These are phyloP conservation scores for Arachnomyces sp. DNA, from an alignment of 2,329 filamentous ascomycete genomes.

Conservation along the genomic window DNA sequence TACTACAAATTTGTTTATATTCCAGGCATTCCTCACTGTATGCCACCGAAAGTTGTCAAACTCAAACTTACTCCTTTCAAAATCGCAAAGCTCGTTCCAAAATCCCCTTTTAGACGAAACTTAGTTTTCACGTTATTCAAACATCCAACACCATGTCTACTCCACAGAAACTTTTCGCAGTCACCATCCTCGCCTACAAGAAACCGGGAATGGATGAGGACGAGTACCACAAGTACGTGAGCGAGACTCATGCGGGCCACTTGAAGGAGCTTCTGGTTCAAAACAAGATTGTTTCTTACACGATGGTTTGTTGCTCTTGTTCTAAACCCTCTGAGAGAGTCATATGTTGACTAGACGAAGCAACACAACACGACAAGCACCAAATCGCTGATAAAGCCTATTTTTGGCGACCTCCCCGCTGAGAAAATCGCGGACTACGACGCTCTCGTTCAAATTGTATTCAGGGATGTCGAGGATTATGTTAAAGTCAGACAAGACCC, in stretches of 20 bases:
- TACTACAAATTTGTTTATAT: too few species aligned
- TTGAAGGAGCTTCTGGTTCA: slow-evolving; percentile 20
- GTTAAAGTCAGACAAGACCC: slow-evolving; percentile 24
- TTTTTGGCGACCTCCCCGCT: slow-evolving; percentile 18
- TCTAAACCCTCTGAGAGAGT: not conserved
- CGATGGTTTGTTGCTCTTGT: slow-evolving; percentile 21
- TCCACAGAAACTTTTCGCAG: slow-evolving; percentile 4
- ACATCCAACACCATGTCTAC: too few species aligned
- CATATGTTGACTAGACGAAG: not conserved
- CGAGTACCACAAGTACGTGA: slow-evolving; percentile 22
- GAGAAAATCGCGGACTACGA: slow-evolving; percentile 24
- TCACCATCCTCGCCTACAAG: slow-evolving; percentile 24
- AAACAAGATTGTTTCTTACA: slow-evolving; percentile 23
- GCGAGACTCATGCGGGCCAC: slow-evolving; percentile 18
- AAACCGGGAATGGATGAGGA: slow-evolving; percentile 24
- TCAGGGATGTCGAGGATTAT: slow-evolving; percentile 23
- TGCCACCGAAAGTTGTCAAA: too few species aligned
- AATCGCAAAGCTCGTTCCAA: too few species aligned
- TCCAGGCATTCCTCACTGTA: too few species aligned
- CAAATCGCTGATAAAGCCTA: slow-evolving; percentile 16
- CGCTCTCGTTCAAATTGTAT: slow-evolving; percentile 25
- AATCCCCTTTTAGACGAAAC: too few species aligned
- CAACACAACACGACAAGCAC: slow-evolving; percentile 21
- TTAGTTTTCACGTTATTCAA: too few species aligned
- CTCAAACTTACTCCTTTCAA: too few species aligned